A percentile compares a stretch with the other conserved stretches of the same genome.
Evolutionary conservation across 2,329 filamentous ascomycete genomes (phyloP).

Genomic region (Fusarium nurragi): DNA sequence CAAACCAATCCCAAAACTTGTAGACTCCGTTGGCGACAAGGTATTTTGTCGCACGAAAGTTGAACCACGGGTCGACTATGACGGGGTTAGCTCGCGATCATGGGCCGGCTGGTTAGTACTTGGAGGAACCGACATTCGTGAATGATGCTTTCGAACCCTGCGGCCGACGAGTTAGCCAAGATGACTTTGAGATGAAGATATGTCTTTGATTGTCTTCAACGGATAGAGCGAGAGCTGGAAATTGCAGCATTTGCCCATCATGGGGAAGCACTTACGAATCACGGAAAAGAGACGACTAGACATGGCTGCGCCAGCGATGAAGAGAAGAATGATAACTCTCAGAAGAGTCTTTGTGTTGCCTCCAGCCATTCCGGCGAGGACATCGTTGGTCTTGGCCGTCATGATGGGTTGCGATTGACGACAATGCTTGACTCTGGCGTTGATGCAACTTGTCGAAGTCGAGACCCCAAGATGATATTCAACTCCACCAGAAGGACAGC

Average conservation of each 20-base stretch:
- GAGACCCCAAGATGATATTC: slow-evolving; percentile 39
- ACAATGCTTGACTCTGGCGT: slow-evolving; percentile 44
- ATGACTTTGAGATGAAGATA: neutral
- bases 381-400: slow-evolving; percentile 58
- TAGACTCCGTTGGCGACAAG: slow-evolving; percentile 97
- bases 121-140: slow-evolving; percentile 85
- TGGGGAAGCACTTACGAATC: slow-evolving; percentile 75
- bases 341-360: slow-evolving; percentile 86
- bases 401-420: slow-evolving; percentile 53
- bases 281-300: slow-evolving; percentile 97
- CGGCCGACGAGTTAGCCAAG: slow-evolving; percentile 46
- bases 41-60: slow-evolving; percentile 98
- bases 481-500: slow-evolving; percentile 54
- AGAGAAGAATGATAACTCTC: slow-evolving; percentile 86
- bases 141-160: slow-evolving; percentile 98
- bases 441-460: slow-evolving; percentile 49
- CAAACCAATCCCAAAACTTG: slow-evolving; percentile 99
- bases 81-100: slow-evolving; percentile 44
- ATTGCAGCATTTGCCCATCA: slow-evolving; percentile 12
- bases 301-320: slow-evolving; percentile 91
- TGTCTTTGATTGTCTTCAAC: neutral
- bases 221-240: neutral
- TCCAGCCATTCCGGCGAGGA: slow-evolving; percentile 79
- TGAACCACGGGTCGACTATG: slow-evolving; percentile 98
- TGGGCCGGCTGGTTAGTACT: slow-evolving; percentile 12